Evolutionary conservation across 169 alveolate genomes (phyloP), one percentile per base, ranked within the genome.

Genomic region (Cryptosporidium muris): DNA sequence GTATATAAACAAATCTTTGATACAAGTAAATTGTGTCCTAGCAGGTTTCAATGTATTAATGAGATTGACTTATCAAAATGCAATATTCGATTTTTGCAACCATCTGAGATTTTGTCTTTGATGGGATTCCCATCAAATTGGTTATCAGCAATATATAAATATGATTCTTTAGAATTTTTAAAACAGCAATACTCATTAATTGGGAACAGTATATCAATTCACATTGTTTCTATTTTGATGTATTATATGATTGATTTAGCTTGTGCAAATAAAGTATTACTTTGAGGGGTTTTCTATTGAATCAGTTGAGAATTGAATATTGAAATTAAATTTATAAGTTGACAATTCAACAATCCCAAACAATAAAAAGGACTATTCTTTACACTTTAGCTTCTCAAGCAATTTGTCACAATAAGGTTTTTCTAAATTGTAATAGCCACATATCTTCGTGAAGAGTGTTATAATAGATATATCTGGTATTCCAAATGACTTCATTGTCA

Each of bases 181-280:
- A 64, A 90, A 53, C 51, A 89, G 65, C 48, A 80, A 63, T 88
- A 89, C 60, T 89, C 88, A 34, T 88, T 92, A 42, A 85, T 92
- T 54, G 95, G 95, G 1, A 92, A 92, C 88, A 89, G 93, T 12
- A 88, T 92, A 4, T 89, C 90, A 62, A 91, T 92, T 1, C 67
- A 81, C 63, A 92, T 90, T 45, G 93, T 89, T 34, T 88, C 89
- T 34, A 82, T 88, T 64, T 85, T 92, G 65, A 68, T 92, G 64
- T 80, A 82, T 40, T 88, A 81, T 64, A 65, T 90, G 82, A 80
- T 91, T 65, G 85, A 74, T 25, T 16, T 67, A 25, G 25, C 25
- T 25, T 25, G 25, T 25, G 25, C 25, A 25, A 25, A 25, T 25
- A 25, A 25, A 25, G 25, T 25, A 25, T 25, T 25, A 25, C 0